Evolutionary conservation across 192 early-diverging fungal genomes (phyloP).

Genomic region (Coemansia pectinata): DNA sequence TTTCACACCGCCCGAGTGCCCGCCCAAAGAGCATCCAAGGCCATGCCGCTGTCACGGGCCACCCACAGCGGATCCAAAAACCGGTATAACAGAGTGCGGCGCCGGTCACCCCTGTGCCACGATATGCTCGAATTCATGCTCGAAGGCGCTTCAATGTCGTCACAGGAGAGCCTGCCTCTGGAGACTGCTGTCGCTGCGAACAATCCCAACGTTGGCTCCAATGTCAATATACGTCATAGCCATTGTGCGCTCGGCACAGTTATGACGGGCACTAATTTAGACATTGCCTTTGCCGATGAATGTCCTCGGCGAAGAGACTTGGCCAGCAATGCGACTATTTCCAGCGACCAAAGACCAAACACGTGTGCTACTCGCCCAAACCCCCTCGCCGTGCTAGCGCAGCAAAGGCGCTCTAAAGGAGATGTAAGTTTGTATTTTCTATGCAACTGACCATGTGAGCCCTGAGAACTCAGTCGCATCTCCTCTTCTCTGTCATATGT

Average conservation of each 20-base stretch:
- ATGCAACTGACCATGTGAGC: not conserved
- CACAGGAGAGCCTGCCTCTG: constrained; percentile 39
- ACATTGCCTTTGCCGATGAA: not conserved
- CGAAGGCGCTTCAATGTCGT: constrained; percentile 40
- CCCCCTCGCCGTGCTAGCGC: not conserved
- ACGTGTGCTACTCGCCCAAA: not conserved
- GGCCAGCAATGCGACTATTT: not conserved
- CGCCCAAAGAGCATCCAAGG: constrained; percentile 5
- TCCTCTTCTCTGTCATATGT: not conserved
- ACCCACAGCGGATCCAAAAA: constrained; percentile 9
- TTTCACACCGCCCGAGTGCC: constrained; percentile 23
- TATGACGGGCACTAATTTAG: not conserved
- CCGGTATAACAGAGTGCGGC: constrained; percentile 39
- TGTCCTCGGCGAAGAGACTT: not conserved
- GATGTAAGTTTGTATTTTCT: not conserved
- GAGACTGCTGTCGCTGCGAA: not conserved
- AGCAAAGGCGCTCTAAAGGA: not conserved
- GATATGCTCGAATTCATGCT: constrained; percentile 54
- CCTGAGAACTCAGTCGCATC: not conserved
- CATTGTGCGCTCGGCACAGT: not conserved
- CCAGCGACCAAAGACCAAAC: not conserved
- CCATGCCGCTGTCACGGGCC: constrained; percentile 9
- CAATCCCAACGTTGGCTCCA: not conserved
- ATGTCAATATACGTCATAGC: not conserved
- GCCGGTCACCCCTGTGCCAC: constrained; percentile 51